Evolutionary conservation across 208 protist species (phyloP), one percentile per base, ranked within the genome.

Genomic region (Trypanosoma lewisi): DNA sequence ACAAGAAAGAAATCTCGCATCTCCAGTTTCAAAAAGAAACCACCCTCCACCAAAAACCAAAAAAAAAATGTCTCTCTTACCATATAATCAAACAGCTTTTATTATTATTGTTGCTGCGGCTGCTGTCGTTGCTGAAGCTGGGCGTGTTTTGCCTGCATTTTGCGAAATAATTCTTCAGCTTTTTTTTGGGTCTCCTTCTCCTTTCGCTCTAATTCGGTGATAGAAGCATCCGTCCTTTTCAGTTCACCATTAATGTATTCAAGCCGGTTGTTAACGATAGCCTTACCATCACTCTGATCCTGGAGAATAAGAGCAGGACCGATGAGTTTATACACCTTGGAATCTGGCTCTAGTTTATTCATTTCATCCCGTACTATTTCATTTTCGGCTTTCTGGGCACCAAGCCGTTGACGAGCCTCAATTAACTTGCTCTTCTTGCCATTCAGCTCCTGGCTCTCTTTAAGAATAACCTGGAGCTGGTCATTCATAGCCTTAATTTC

Each of bases 291-390:
- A 31, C 66, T 82, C 61, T 89, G 85, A 48, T 97, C 93, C 63
- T 98, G 94, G 7, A 87, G 87, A 44, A 98, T 86, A 42, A 98
- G 85, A 21, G 89, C 96, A 31, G 96, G 94, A 12, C 96, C 96
- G 54, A 97, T 97, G 14, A 98, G 84, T 70, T 98, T 98, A 71
- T 96, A 98, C 30, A 98, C 92, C 30, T 72, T 82, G 1, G 89
- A 93, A 36, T 95, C 92, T 0, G 75, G 75, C 53, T 98, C 93
- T 49, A 98, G 66, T 21, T 87, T 80, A 53, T 95, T 91, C 36
- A 98, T 80, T 69, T 98, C 94, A 63, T 97, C 88, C 37, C 82
- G 73, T 30, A 98, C 96, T 52, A 98, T 80, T 53, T 97, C 91
- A 70, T 98, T 98, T 60, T 98, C 96, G 58, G 94, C 91, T 67